phyloP scores from a whole-genome alignment of 441 rosid genomes.

The Corymbia calophylla region DNA sequence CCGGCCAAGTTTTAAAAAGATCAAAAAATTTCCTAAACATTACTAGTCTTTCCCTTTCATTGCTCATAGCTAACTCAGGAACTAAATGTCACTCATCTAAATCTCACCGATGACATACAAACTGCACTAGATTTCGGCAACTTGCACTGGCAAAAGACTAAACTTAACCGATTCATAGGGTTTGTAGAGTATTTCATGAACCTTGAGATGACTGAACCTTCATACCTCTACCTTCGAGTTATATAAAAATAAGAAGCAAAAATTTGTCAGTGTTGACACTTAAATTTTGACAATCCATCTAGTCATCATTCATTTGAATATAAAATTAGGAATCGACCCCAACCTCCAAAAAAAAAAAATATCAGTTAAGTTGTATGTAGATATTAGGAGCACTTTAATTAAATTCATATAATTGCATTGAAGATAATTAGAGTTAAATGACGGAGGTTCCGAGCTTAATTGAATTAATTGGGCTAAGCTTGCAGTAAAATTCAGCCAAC shows the following conservation, averaged over 20 bases:
- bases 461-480: neutral
- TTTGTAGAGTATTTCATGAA: neutral
- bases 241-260: neutral
- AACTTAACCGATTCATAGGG: neutral
- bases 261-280: neutral
- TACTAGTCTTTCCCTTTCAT: neutral
- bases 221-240: neutral
- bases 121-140: neutral
- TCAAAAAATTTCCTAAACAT: neutral
- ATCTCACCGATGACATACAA: neutral
- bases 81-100: neutral
- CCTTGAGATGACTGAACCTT: neutral
- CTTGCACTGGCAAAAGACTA: neutral
- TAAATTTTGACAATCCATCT: neutral
- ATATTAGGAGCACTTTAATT: neutral
- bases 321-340: neutral
- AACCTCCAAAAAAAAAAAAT: neutral
- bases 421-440: neutral
- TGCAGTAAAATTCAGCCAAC: neutral
- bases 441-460: neutral
- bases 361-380: too few relatives aligned
- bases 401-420: neutral
- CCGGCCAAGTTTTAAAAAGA: neutral
- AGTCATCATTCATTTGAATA: neutral
- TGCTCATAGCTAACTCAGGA: neutral